Evolutionary conservation across 352 stramenopile species (phyloP), one percentile per base, ranked within the genome.

Genomic region (Peronospora belbahrii): DNA sequence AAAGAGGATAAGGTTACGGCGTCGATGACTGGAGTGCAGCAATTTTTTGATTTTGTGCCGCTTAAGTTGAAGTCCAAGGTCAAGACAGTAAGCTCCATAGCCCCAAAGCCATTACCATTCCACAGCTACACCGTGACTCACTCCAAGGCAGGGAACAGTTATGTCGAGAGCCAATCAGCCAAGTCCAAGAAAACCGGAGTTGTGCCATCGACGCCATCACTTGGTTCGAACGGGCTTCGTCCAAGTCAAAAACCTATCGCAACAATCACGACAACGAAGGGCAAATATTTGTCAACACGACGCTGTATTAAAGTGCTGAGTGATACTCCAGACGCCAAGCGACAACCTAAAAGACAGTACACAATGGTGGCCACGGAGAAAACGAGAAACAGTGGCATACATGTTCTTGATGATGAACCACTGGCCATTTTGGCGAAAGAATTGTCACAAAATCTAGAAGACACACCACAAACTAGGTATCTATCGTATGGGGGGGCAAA

Each of bases 281-380:
- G 61, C 0, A 81, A 71, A 13, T 67, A 65, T 46, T 25, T 53
- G 17, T 32, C 56, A 13, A 56, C 46, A 27, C 64, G 69, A 17
- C 64, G 72, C 7, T 62, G 69, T 23, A 83, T 65, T 39, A 72
- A 80, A 48, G 45, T 83, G 23, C 37, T 84, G 9, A 28, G 56
- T 42, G 37, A 58, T 56, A 38, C 27, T 5, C 43, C 45, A 36
- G 45, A 35, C 33, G 24, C 20, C 11, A 65, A 56, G 19, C 32
- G 20, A 19, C 41, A 43, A 6, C 17, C 23, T 11, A 62, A 59
- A 34, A 44, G 23, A 3, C 56, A 52, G 22, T 63, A 52, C 32
- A 59, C 42, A n/a, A 59, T 54, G 42, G 56, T 64, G 4, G 25
- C 37, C 9, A 64, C 52, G 0, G 42, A 33, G 31, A 47, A 48